A percentile compares a stretch with the other conserved stretches of the same genome.
phyloP scores from a whole-genome alignment of 2,329 filamentous ascomycete genomes.

The Zymoseptoria brevis region DNA sequence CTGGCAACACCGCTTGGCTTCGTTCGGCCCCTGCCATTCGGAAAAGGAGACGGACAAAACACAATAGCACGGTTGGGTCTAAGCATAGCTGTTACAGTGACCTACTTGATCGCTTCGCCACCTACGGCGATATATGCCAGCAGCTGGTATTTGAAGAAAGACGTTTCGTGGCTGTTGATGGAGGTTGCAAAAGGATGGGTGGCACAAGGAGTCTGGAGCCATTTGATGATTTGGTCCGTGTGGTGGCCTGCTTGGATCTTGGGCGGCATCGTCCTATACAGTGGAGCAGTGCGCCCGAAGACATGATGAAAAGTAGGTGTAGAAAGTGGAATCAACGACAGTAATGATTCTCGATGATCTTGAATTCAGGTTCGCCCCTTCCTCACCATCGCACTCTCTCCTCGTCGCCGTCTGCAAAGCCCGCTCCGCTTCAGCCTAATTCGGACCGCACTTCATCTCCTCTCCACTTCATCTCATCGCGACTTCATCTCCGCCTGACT shows the following conservation, averaged over 20 bases:
- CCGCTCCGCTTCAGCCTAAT: neutral
- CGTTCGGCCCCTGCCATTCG: conserved; percentile 35
- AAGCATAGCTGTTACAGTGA: conserved; percentile 6
- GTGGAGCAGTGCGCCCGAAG: conserved; percentile 10
- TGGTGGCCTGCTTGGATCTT: conserved; percentile 31
- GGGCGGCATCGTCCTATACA: conserved; percentile 18
- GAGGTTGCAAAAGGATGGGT: conserved; percentile 27
- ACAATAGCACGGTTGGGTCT: conserved; percentile 1
- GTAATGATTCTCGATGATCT: neutral
- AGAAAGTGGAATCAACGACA: neutral
- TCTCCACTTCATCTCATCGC: neutral
- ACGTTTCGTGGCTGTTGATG: conserved; percentile 17
- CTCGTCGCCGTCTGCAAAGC: neutral
- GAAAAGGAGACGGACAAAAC: neutral
- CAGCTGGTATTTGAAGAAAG: conserved; percentile 14
- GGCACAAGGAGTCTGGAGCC: conserved; percentile 27
- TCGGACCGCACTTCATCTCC: neutral
- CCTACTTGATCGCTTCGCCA: conserved; percentile 16
- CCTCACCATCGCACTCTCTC: neutral
- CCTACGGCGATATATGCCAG: conserved; percentile 16
- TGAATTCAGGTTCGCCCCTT: neutral
- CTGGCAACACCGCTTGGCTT: conserved; percentile 75
- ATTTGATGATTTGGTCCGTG: conserved; percentile 25
- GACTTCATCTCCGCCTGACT: neutral
- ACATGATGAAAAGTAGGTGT: conserved; percentile 1